phyloP scores from a whole-genome alignment of 2,329 filamentous ascomycete genomes.

The Phyllosticta paracitricarpa region DNA sequence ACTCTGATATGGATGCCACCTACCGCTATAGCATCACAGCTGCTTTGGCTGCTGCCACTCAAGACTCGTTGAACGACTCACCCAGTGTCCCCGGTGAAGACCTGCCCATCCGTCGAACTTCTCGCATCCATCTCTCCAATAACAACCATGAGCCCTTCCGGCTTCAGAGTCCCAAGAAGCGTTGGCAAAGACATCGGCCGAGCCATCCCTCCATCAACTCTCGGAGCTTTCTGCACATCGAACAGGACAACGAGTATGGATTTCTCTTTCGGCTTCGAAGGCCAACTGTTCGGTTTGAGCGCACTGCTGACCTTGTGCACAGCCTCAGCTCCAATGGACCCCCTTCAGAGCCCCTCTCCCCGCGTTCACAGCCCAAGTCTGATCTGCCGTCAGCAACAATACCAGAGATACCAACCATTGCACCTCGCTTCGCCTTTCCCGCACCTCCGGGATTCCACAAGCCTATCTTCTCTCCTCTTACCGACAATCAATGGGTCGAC shows the following conservation, averaged over 20 bases:
- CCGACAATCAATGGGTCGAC: background rate
- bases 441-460: background rate
- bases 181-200: background rate
- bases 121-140: background rate
- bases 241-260: background rate
- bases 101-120: background rate
- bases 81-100: background rate
- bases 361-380: background rate
- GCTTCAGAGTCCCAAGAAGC: background rate
- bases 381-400: background rate
- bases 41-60: constrained; percentile 6
- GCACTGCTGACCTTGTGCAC: background rate
- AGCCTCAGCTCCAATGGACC: background rate
- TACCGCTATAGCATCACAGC: background rate
- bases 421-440: background rate
- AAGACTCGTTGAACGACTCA: constrained; percentile 2
- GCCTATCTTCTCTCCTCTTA: background rate
- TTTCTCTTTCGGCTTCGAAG: background rate
- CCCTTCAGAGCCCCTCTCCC: background rate
- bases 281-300: background rate
- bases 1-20: background rate
- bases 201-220: background rate
- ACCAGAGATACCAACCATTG: background rate
- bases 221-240: background rate
- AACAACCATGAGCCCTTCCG: background rate